phyloP scores from a whole-genome alignment of 306 rosid genomes.

The Alnus rubra region DNA sequence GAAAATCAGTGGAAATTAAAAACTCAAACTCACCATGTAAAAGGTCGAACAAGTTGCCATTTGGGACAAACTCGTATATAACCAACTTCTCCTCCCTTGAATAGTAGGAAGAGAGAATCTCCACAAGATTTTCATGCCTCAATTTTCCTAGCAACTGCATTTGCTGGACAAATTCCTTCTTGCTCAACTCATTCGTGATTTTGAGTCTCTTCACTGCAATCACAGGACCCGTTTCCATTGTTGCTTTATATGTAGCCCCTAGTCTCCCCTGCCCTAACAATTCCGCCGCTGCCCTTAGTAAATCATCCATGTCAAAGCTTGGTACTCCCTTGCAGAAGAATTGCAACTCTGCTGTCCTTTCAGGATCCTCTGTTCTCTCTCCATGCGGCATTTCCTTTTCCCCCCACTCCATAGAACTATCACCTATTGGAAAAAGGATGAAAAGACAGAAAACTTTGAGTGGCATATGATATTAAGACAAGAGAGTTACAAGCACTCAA shows the following conservation, averaged over 20 bases:
- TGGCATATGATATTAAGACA: too few species aligned
- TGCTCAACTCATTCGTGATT: slow-evolving; percentile 51
- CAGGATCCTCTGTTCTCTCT: slow-evolving; percentile 37
- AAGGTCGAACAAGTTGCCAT: slow-evolving; percentile 54
- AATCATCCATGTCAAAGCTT: slow-evolving; percentile 78
- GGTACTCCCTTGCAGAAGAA: slow-evolving; percentile 51
- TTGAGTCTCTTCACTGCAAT: slow-evolving; percentile 66
- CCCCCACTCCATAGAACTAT: too few species aligned
- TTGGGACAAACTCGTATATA: slow-evolving; percentile 48
- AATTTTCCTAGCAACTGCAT: slow-evolving; percentile 59
- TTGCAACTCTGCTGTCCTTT: slow-evolving; percentile 45
- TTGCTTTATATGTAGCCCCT: slow-evolving; percentile 68
- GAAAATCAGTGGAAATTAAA: slow-evolving; percentile 6
- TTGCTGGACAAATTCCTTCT: slow-evolving; percentile 67
- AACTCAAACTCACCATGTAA: slow-evolving; percentile 61
- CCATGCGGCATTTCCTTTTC: slow-evolving; percentile 27
- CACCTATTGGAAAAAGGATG: too few species aligned
- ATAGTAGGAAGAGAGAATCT: slow-evolving; percentile 52
- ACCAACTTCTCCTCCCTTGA: slow-evolving; percentile 63
- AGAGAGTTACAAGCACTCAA: too few species aligned
- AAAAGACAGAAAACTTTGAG: too few species aligned
- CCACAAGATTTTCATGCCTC: slow-evolving; percentile 65
- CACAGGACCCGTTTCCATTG: slow-evolving; percentile 59
- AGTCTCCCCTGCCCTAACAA: slow-evolving; percentile 57
- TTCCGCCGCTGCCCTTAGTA: slow-evolving; percentile 75